Evolutionary conservation across 2,329 filamentous ascomycete species (phyloP).

Genomic region (Aspergillus uvarum): DNA sequence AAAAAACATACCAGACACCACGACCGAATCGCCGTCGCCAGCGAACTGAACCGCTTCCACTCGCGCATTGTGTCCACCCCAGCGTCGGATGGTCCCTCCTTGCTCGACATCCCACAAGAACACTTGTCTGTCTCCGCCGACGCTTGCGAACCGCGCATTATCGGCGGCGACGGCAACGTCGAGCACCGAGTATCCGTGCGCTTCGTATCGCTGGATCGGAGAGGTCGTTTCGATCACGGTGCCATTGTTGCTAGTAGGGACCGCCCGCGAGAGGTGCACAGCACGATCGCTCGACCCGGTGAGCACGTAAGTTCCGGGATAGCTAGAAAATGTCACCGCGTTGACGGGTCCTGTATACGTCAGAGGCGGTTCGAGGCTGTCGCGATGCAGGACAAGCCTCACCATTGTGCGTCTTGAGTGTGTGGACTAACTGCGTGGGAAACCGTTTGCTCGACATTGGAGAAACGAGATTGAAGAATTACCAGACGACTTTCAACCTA

Average conservation of each 20-base stretch:
- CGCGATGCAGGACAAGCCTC: slow-evolving; percentile 6
- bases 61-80: slow-evolving; percentile 67
- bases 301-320: slow-evolving; percentile 73
- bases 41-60: slow-evolving; percentile 79
- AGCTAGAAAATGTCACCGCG: slow-evolving; percentile 69
- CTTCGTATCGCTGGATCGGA: slow-evolving; percentile 83
- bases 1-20: slow-evolving; percentile 57
- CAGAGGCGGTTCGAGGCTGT: background rate
- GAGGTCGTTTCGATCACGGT: slow-evolving; percentile 36
- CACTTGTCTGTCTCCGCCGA: slow-evolving; percentile 83
- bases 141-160: slow-evolving; percentile 83
- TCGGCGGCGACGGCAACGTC: slow-evolving; percentile 69
- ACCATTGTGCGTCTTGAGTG: slow-evolving; percentile 48
- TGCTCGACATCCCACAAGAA: slow-evolving; percentile 93
- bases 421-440: slow-evolving; percentile 43
- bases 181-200: slow-evolving; percentile 90
- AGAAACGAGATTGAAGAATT: background rate
- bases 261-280: slow-evolving; percentile 77
- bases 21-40: slow-evolving; percentile 69
- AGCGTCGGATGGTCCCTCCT: slow-evolving; percentile 73
- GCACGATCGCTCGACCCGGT: slow-evolving; percentile 82
- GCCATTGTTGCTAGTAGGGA: slow-evolving; percentile 41
- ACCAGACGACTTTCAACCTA: background rate
- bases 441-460: slow-evolving; percentile 36
- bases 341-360: slow-evolving; percentile 63